Percentiles rank a stretch among this genome's conserved stretches.
phyloP scores from a whole-genome alignment of 495 filamentous ascomycete genomes.

The Bathelium albidoporum region DNA sequence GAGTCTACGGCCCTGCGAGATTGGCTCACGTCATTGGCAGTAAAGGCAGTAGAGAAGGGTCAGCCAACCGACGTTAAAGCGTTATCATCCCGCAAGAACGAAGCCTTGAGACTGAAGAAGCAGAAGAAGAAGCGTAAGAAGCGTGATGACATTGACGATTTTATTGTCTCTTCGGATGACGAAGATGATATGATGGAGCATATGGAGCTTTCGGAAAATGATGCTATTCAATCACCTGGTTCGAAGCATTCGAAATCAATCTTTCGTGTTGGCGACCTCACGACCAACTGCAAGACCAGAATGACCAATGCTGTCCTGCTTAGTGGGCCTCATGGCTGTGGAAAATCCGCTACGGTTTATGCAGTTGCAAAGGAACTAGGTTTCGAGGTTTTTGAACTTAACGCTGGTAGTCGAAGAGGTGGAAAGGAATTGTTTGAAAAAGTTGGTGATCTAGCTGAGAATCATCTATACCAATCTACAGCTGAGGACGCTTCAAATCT shows the following conservation, averaged over 20 bases:
- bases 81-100: constrained; percentile 22
- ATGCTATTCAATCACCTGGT: constrained; percentile 41
- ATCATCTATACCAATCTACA: constrained; percentile 70
- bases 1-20: constrained; percentile 65
- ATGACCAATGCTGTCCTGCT: constrained; percentile 58
- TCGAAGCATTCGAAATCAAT: constrained; percentile 50
- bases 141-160: constrained; percentile 62
- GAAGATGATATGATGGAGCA: constrained; percentile 61
- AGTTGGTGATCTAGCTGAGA: constrained; percentile 92
- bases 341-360: constrained; percentile 87
- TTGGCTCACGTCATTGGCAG: constrained; percentile 70
- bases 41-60: constrained; percentile 61
- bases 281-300: constrained; percentile 22
- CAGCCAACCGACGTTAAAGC: constrained; percentile 17
- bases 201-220: constrained; percentile 52
- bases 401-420: constrained; percentile 66
- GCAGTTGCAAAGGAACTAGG: constrained; percentile 92
- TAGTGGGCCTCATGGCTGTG: constrained; percentile 82
- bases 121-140: constrained; percentile 68
- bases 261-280: constrained; percentile 46
- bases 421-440: constrained; percentile 85
- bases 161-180: constrained; percentile 77
- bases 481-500: constrained; percentile 10
- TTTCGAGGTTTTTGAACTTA: constrained; percentile 94
- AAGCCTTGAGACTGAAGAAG: constrained; percentile 38